Evolutionary conservation across 768 basidiomycete genomes (phyloP), one percentile per base, ranked within the genome.

Genomic region (Naematelia encephala): DNA sequence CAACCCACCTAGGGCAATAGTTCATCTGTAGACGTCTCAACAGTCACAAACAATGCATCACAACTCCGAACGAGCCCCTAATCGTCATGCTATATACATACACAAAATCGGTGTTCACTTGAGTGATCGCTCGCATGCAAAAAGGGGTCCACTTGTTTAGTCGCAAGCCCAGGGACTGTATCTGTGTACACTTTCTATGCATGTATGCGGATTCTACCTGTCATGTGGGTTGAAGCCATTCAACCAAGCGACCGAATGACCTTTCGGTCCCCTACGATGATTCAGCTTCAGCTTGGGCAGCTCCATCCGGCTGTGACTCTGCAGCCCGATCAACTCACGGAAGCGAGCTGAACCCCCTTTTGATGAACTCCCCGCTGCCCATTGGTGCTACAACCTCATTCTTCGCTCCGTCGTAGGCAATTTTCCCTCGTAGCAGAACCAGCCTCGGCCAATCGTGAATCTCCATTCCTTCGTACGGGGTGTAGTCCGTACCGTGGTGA

Each of bases 391-490:
- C 4, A 26, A 68, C 60, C 19, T 51, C 45, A 42, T 68, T 64
- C 2, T 23, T 50, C 4, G 42, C 60, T 13, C 66, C 66, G 34
- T 64, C 63, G 51, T 68, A 68, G 13, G 61, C 63, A 1, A 64
- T 45, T 27, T 64, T 54, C 5, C 66, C 66, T 21, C 66, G 51
- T 39, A 68, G 50, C 1, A 64, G 10, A 5, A 68, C 66, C 55
- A 61, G 34, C 44, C 72, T 63, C 3, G 78, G 78, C 78, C 78
- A 79, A 57, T 79, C 75, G 13, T 66, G 44, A 25, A 79, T 63
- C 21, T 59, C 56, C 49, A 77, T 68, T 5, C 74, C 78, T 56
- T 79, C 78, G 58, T 70, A 79, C 1, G 78, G 78, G 2, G 78
- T 78, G 62, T 79, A 78, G 51, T 78, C 77, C 51, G 72, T 64